Conservation (phyloP, 768 basidiomycete genomes). For the Trametes punicea region DNA sequence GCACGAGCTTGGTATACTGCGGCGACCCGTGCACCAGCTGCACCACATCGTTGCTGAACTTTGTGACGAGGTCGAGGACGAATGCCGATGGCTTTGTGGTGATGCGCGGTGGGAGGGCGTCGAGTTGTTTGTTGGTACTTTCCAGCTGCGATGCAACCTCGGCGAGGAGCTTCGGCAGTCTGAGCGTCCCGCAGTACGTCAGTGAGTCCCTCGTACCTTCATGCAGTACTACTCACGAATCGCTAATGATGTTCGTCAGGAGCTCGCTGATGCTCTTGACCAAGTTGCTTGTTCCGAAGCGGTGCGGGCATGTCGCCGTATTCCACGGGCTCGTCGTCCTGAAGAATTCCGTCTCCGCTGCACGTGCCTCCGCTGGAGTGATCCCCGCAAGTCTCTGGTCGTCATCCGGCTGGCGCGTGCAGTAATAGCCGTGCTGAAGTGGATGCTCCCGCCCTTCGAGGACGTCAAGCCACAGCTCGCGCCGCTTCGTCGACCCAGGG, state of each 20-base stretch:
- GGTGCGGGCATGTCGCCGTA: constrained; percentile 37
- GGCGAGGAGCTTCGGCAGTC: not conserved
- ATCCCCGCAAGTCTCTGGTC: constrained; percentile 42
- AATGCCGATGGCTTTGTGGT: constrained; percentile 18
- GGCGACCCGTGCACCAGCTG: constrained; percentile 15
- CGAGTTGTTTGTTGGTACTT: constrained; percentile 7
- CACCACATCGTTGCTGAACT: constrained; percentile 9
- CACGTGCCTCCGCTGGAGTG: constrained; percentile 38
- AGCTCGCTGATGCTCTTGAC: constrained; percentile 51
- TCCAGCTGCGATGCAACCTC: constrained; percentile 10
- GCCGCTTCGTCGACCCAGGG: constrained; percentile 34
- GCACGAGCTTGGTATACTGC: constrained; percentile 34
- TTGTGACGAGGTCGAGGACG: constrained; percentile 18
- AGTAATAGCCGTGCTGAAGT: constrained; percentile 53
- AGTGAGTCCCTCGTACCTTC: not conserved
- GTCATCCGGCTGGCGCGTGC: constrained; percentile 65
- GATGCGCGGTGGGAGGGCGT: constrained; percentile 11
- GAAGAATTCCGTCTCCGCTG: constrained; percentile 46
- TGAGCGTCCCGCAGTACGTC: not conserved
- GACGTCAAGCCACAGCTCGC: constrained; percentile 43
- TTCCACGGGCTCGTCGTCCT: constrained; percentile 50
- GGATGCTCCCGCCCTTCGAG: constrained; percentile 46
- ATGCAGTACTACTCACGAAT: constrained; percentile 6
- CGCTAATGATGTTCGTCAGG: constrained; percentile 35
- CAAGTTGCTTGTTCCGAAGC: constrained; percentile 57